A percentile compares a stretch with the other conserved stretches of the same genome.
These are phyloP conservation scores for Daucus carota DNA, from an alignment of 129 eudicot species.

Conservation along the genomic window DNA sequence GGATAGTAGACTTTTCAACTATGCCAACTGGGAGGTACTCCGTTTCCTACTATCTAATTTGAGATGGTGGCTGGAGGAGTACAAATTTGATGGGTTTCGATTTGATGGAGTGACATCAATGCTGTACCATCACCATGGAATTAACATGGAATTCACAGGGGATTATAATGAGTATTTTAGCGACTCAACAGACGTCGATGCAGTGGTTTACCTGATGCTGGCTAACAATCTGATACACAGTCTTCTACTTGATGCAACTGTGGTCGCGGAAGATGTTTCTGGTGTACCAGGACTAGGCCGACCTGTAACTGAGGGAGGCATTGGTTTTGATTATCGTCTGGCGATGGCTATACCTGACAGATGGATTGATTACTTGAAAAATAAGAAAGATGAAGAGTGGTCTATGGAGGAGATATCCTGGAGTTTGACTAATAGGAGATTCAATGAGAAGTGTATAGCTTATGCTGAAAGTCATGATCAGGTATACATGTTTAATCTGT, in stretches of 20 bases:
- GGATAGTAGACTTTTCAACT: slow-evolving; percentile 93
- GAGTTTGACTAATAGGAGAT: slow-evolving; percentile 88
- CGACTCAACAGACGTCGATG: slow-evolving; percentile 83
- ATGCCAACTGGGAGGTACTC: slow-evolving; percentile 94
- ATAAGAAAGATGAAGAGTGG: slow-evolving; percentile 88
- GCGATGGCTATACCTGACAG: slow-evolving; percentile 98
- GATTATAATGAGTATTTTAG: slow-evolving; percentile 70
- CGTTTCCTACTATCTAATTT: slow-evolving; percentile 92
- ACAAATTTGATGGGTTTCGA: slow-evolving; percentile 84
- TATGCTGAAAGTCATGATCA: slow-evolving; percentile 99
- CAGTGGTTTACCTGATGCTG: slow-evolving; percentile 85
- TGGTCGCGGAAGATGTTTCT: slow-evolving; percentile 95
- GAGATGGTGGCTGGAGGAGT: slow-evolving; percentile 92
- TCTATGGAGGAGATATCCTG: slow-evolving; percentile 69
- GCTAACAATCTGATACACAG: slow-evolving; percentile 69
- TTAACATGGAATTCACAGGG: slow-evolving; percentile 65
- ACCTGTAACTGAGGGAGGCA: slow-evolving; percentile 77
- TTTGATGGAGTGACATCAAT: slow-evolving; percentile 96
- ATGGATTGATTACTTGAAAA: slow-evolving; percentile 92
- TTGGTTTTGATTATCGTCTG: slow-evolving; percentile 91
- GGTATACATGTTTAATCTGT: slow-evolving; percentile 30
- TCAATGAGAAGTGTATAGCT: slow-evolving; percentile 86
- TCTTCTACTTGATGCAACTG: slow-evolving; percentile 66
- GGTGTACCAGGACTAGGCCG: slow-evolving; percentile 97
- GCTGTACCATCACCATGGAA: slow-evolving; percentile 91